phyloP scores from a whole-genome alignment of 192 early-diverging fungal genomes.

The Pilobolus umbonatus region DNA sequence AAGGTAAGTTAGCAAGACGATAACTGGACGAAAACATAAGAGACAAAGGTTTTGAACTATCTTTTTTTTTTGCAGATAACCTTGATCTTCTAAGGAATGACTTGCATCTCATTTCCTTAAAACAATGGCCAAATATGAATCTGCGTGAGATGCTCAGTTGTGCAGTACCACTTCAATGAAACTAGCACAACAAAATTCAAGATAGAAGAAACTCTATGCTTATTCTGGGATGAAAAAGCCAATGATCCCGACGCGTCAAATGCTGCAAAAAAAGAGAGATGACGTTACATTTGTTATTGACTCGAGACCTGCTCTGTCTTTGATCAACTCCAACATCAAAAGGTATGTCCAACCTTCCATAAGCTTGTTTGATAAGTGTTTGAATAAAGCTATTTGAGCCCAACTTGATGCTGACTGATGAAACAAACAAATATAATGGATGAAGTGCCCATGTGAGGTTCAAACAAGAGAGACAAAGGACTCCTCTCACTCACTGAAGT shows the following conservation, averaged over 20 bases:
- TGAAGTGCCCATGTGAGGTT: too few relatives aligned
- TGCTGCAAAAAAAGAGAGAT: constrained; percentile 11
- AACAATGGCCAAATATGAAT: constrained; percentile 7
- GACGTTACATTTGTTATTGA: constrained; percentile 11
- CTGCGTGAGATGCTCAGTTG: constrained; percentile 14
- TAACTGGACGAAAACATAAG: constrained; percentile 13
- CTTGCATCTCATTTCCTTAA: constrained; percentile 1
- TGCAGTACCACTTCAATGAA: constrained; percentile 10
- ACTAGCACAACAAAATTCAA: constrained; percentile 9
- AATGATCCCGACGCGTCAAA: constrained; percentile 2
- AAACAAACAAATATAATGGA: too few relatives aligned
- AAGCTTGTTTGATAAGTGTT: too few relatives aligned
- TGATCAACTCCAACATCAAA: constrained; percentile 11
- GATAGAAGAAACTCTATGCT: constrained; percentile 1
- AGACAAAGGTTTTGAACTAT: constrained; percentile 13
- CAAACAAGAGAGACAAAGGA: too few relatives aligned
- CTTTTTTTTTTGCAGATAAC: constrained; percentile 14
- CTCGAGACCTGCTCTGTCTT: constrained; percentile 15
- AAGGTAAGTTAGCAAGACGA: constrained; percentile 11
- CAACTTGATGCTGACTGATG: too few relatives aligned
- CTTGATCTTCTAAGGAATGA: constrained; percentile 11
- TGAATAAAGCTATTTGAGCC: too few relatives aligned
- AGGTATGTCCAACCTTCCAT: too few relatives aligned
- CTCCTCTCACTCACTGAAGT: too few relatives aligned
- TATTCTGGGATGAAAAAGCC: constrained; percentile 7